Percentiles rank a stretch among this genome's conserved stretches.
phyloP scores from a whole-genome alignment of 2,329 filamentous ascomycete genomes.

The Penicillium sp. region DNA sequence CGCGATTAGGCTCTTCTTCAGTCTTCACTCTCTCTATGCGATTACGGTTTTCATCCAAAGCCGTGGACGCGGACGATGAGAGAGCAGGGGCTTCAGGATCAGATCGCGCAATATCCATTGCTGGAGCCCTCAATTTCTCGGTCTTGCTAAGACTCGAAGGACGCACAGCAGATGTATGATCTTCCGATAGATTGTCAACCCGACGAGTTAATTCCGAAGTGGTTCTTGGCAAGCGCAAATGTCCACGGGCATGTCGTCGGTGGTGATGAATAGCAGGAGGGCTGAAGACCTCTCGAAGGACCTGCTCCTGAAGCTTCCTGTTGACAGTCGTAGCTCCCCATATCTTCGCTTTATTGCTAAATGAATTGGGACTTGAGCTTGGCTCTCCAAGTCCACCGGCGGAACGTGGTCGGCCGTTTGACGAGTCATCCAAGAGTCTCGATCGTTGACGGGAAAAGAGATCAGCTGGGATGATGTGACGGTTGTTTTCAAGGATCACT shows the following conservation, averaged over 20 bases:
- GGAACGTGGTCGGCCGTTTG: slow-evolving; percentile 20
- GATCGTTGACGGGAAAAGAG: slow-evolving; percentile 64
- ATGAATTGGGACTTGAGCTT: slow-evolving; percentile 16
- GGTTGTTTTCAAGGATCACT: slow-evolving; percentile 90
- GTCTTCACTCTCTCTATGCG: slow-evolving; percentile 36
- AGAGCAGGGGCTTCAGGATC: slow-evolving; percentile 30
- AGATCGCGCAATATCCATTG: slow-evolving; percentile 30
- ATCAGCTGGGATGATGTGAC: slow-evolving; percentile 85
- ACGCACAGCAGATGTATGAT: slow-evolving; percentile 27
- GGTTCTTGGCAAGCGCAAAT: slow-evolving; percentile 61
- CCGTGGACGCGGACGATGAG: slow-evolving; percentile 41
- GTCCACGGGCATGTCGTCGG: slow-evolving; percentile 64
- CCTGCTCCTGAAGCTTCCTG: slow-evolving; percentile 80
- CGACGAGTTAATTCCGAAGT: slow-evolving; percentile 33
- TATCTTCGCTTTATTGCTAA: slow-evolving; percentile 53
- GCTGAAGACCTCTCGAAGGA: slow-evolving; percentile 87
- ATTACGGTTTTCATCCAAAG: slow-evolving; percentile 34
- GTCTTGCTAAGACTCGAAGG: slow-evolving; percentile 18
- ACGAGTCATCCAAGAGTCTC: slow-evolving; percentile 34
- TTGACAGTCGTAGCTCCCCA: slow-evolving; percentile 96
- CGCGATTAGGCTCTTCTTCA: slow-evolving; percentile 47
- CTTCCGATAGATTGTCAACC: slow-evolving; percentile 37
- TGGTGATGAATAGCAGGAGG: slow-evolving; percentile 80
- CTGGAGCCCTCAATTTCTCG: slow-evolving; percentile 22
- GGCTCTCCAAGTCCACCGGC: slow-evolving; percentile 20